Base-by-base conservation (phyloP, 163 green algal genomes). In the Coccomyxa subellipsoidea region DNA sequence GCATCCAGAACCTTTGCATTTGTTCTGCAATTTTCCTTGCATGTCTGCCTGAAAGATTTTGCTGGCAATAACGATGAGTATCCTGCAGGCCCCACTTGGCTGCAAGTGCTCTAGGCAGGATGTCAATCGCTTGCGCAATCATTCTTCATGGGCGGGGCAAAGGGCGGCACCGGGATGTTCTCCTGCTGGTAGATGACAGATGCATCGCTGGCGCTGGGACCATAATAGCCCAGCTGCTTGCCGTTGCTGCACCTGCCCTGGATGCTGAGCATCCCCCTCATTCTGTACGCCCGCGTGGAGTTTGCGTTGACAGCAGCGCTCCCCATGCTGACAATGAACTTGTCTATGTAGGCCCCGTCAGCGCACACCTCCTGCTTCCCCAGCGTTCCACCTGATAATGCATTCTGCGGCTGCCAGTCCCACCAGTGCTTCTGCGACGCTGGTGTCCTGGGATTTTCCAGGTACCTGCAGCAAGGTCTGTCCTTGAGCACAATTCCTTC, bases 141-240 rank as follows among this genome's bases (percentile, higher is more conserved):
- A n/a, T n/a, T n/a, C n/a, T n/a, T n/a, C n/a, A n/a, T n/a, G n/a
- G n/a, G n/a, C n/a, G n/a, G n/a, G n/a, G n/a, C n/a, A 59, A 10
- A 54, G 47, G 47, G 47, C 47, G 21, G 47, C 5, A 73, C 66
- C 66, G 29, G 29, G 15, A 73, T 73, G 66, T 73, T 73, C 27
- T 73, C 66, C 66, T 73, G 66, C 66, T 4, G 10, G 8, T 73
- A 73, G 66, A 34, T 34, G n/a, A 73, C 66, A 8, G 66, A 73
- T 4, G 66, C n/a, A 73, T 73, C 66, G n/a, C 29, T 36, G 27
- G 66, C 29, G 29, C 27, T 32, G 2, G 66, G 66, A 18, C 66
- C 66, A 73, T 73, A 73, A 23, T 73, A 73, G 29, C 66, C 66
- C 66, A 73, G 66, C 66, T 73, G 66, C 27, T 73, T 73, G 66